A percentile compares a stretch with the other conserved stretches of the same genome.
These are phyloP conservation scores for Pythium phragmitis DNA, from an alignment of 352 stramenopile genomes.

Conservation along the genomic window DNA sequence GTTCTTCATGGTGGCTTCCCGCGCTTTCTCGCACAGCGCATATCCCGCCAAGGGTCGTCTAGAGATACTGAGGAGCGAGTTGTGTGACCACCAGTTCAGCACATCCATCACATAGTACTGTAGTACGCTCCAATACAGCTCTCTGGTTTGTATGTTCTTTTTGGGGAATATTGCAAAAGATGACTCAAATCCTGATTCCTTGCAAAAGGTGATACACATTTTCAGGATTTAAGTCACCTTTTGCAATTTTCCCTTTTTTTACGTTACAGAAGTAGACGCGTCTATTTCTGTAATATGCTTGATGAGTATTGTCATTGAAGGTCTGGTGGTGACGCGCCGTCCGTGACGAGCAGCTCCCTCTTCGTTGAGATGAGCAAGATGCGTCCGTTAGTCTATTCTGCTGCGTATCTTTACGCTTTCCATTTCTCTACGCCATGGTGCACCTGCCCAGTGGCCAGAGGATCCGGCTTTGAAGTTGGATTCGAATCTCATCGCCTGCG, in stretches of 20 bases:
- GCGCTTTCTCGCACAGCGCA: conserved; percentile 18
- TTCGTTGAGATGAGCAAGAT: neutral
- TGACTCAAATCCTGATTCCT: too few species aligned
- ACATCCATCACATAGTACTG: conserved; percentile 8
- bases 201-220: too few species aligned
- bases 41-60: conserved; percentile 20
- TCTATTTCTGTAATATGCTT: conserved; percentile 7
- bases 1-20: conserved; percentile 36
- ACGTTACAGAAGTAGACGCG: too few species aligned
- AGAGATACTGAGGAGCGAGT: neutral
- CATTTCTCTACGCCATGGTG: conserved; percentile 19
- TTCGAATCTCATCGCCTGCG: neutral
- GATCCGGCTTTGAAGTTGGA: neutral
- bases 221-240: too few species aligned
- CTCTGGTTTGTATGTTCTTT: neutral
- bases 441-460: conserved; percentile 7
- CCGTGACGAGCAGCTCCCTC: conserved; percentile 9
- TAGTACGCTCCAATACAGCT: neutral
- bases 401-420: conserved; percentile 26
- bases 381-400: neutral
- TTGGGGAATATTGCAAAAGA: too few species aligned
- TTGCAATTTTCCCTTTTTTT: too few species aligned
- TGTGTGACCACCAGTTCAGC: conserved; percentile 16
- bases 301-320: conserved; percentile 13
- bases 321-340: conserved; percentile 12